Base-by-base conservation (phyloP, 2,329 filamentous ascomycete genomes). In the Pseudocercospora vitis region DNA sequence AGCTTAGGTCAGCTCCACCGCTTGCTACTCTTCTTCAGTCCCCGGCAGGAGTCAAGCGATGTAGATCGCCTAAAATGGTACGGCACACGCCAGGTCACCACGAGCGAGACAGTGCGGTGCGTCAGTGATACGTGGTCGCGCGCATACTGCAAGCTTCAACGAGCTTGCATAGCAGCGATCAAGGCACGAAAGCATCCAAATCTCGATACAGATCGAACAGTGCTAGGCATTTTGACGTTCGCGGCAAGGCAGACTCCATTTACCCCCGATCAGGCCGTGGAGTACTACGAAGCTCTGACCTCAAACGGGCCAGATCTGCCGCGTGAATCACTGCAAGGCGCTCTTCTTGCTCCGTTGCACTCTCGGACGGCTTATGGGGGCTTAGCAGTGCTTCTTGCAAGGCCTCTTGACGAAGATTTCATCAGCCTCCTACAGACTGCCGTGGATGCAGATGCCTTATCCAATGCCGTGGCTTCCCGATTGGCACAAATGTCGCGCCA, bases 1-100 rank as follows among this genome's bases (percentile, higher is more conserved):
- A 71, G 73, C 16, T 60, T 76, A 26, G 57, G 55, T 37, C 73
- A 77, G 57, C 60, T 78, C 31, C 68, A 71, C 39, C 65, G 71
- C 11, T 64, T 80, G 47, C 64, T 78, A 33, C 68, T 72, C 16
- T 79, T 79, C 63, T 72, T 70, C 45, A 69, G 66, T 4, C 65
- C 70, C 4, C 64, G 63, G 24, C 67, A 65, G 19, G 65, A 70
- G 28, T 63, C 55, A 8, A 50, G 69, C 3, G 77, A 79, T 55
- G 53, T 73, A 7, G 49, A 61, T 19, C 64, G 76, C 35, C 66
- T 79, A 63, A 60, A 63, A 4, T 69, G 71, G 60, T 76, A 71
- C 55, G 70, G 70, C 14, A 60, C 63, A 28, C 68, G 74, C 18
- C 70, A 75, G 52, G 69, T 70, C 44, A 64, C 63, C 42, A 67